Evolutionary conservation across 768 basidiomycete genomes (phyloP), one percentile per base, ranked within the genome.

Genomic region (Lentinula sp.): DNA sequence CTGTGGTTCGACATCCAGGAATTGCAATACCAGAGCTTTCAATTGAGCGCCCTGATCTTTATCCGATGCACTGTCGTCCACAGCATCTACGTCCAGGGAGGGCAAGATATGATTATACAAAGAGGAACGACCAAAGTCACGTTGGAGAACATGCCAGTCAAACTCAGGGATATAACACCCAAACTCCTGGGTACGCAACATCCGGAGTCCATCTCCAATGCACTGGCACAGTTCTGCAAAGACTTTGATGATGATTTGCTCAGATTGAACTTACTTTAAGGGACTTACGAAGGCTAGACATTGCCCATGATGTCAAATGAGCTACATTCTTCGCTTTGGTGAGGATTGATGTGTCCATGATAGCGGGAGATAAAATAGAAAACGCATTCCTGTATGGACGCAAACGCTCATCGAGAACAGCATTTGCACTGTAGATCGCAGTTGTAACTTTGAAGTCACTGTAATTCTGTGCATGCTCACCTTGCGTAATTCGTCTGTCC

Each of bases 401-500:
- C 4, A 51, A 28, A 5, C 3, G 2, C 16, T 23, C 58, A 40
- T 59, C 58, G 4, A 59, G 34, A 50, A 31, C 58, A 40, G 58
- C 51, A 48, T 59, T 59, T 7, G 58, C 58, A 59, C 58, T 59
- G 34, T 18, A 50, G 18, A 23, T 13, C n/a, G 4, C 4, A 13
- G 18, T 21, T 50, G 10, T 16, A 51, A 21, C 28, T 23, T 16
- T 49, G 34, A 23, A 1, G 4, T 23, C 37, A 2, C 31, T 6
- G 48, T 18, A 39, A 13, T 51, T 35, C 10, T 16, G 16, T 13
- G 4, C 7, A 15, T 13, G 28, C 58, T 35, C 37, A 59, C 58
- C 46, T 51, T 7, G 58, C 21, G 37, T 59, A 59, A 18, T 59
- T 51, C 9, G 58, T 51, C 37, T 59, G 58, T n/a, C 32, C 58